Percentiles rank a stretch among this genome's conserved stretches.
These are phyloP conservation scores for Boletellus dicymbophilus DNA, from an alignment of 1,284 basidiomycete genomes.

Conservation along the genomic window DNA sequence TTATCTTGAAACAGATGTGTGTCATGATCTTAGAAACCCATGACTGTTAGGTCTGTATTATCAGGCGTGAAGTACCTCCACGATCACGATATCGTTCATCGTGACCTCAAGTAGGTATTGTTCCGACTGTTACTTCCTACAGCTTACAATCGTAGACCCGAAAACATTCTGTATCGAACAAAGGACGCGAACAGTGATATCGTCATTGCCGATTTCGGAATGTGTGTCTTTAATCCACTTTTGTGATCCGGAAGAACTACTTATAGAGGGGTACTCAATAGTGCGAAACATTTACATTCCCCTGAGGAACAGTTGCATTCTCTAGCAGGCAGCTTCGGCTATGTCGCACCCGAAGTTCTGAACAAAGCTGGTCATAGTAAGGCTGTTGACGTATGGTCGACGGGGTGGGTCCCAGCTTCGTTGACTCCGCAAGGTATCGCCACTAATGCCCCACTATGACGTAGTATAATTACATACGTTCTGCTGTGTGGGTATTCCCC, in stretches of 20 bases:
- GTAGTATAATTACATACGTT: constrained; percentile 91
- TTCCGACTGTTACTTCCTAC: neutral
- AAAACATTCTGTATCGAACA: constrained; percentile 92
- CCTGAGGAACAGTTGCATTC: constrained; percentile 79
- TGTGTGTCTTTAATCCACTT: constrained; percentile 51
- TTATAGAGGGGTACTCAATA: constrained; percentile 29
- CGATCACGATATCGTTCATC: constrained; percentile 87
- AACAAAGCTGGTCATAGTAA: constrained; percentile 85
- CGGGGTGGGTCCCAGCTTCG: constrained; percentile 60
- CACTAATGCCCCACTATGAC: neutral
- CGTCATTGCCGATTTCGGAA: constrained; percentile 97
- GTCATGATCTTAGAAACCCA: too few relatives aligned
- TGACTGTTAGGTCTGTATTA: constrained; percentile 63
- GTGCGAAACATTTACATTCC: constrained; percentile 83
- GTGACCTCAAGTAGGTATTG: constrained; percentile 78
- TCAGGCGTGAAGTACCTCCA: constrained; percentile 84
- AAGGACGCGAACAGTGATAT: constrained; percentile 73
- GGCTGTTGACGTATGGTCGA: constrained; percentile 93
- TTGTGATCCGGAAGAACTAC: neutral
- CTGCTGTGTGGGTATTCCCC: constrained; percentile 92
- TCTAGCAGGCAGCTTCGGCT: constrained; percentile 90
- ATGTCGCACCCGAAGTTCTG: constrained; percentile 93
- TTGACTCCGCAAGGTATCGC: neutral
- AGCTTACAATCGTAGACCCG: constrained; percentile 57
- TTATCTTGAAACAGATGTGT: neutral